Evolutionary conservation across 2,329 filamentous ascomycete species (phyloP).

Genomic region (Penicillium sp.): DNA sequence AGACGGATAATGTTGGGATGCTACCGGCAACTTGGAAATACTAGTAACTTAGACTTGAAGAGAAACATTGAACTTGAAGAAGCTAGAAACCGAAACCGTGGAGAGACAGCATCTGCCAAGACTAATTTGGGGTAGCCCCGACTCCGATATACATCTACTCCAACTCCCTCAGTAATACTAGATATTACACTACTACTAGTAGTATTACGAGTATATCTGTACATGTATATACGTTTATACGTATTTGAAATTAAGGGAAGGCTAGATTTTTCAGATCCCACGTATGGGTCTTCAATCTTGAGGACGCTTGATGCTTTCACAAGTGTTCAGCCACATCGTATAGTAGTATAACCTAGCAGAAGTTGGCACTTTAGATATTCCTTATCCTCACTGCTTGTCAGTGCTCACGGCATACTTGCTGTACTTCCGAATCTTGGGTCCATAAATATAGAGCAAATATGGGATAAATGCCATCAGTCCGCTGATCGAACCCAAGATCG

Average conservation of each 20-base stretch:
- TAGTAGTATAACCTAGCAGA: no score
- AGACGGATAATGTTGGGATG: not conserved
- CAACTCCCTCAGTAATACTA: no score
- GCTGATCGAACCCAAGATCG: conserved; percentile 42
- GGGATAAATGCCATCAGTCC: conserved; percentile 46
- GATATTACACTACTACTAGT: no score
- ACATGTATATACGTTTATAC: no score
- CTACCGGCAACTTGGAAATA: not conserved
- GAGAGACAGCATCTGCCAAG: not conserved
- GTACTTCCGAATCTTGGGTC: conserved; percentile 10
- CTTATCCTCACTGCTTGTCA: not conserved
- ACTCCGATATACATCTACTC: not conserved
- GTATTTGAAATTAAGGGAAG: no score
- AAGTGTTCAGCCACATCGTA: no score
- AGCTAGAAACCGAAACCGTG: not conserved
- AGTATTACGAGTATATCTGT: no score
- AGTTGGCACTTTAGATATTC: no score
- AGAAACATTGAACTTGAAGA: not conserved
- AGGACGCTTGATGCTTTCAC: no score
- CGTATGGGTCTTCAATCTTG: no score
- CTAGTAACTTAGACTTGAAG: not conserved
- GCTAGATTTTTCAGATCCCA: no score
- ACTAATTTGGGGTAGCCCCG: not conserved
- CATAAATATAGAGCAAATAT: conserved; percentile 28
- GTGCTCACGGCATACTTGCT: conserved; percentile 7